These are phyloP conservation scores for Alternaria atra DNA, from an alignment of 2,329 filamentous ascomycete genomes.

Conservation along the genomic window DNA sequence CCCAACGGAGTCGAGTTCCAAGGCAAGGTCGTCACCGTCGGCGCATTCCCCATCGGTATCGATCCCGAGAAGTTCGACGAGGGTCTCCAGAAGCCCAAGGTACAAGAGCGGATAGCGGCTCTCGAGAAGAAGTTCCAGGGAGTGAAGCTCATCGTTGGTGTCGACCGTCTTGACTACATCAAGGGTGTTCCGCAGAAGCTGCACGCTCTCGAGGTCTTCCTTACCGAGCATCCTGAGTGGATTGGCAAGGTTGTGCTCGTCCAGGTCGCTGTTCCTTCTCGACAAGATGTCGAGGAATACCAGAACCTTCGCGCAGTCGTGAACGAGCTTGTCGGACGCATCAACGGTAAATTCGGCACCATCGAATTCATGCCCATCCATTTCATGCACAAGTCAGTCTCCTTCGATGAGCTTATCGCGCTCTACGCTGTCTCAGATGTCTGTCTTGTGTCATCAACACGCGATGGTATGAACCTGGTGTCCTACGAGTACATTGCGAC, in stretches of 20 bases:
- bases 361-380: slow-evolving; percentile 99
- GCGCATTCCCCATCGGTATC: slow-evolving; percentile 97
- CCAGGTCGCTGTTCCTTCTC: slow-evolving; percentile 92
- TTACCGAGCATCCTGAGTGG: slow-evolving; percentile 97
- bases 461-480: slow-evolving; percentile 98
- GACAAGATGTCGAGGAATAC: slow-evolving; percentile 97
- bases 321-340: slow-evolving; percentile 94
- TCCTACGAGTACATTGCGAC: slow-evolving; percentile 98
- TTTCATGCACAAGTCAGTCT: slow-evolving; percentile 95
- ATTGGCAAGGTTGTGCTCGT: slow-evolving; percentile 96
- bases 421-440: slow-evolving; percentile 92
- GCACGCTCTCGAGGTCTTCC: slow-evolving; percentile 93
- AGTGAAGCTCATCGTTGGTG: slow-evolving; percentile 94
- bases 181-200: slow-evolving; percentile 98
- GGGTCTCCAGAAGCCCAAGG: slow-evolving; percentile 82
- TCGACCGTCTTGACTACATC: slow-evolving; percentile 97
- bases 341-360: slow-evolving; percentile 96
- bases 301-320: slow-evolving; percentile 94
- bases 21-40: slow-evolving; percentile 86
- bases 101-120: slow-evolving; percentile 85
- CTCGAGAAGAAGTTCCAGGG: slow-evolving; percentile 92
- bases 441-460: slow-evolving; percentile 92
- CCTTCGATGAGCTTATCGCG: slow-evolving; percentile 92
- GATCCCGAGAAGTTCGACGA: slow-evolving; percentile 96
- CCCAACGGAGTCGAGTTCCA: slow-evolving; percentile 94